A percentile compares a stretch with the other conserved stretches of the same genome.
These are phyloP conservation scores for Cadophora luteo-olivacea DNA, from an alignment of 2,329 filamentous ascomycete species.

Conservation along the genomic window DNA sequence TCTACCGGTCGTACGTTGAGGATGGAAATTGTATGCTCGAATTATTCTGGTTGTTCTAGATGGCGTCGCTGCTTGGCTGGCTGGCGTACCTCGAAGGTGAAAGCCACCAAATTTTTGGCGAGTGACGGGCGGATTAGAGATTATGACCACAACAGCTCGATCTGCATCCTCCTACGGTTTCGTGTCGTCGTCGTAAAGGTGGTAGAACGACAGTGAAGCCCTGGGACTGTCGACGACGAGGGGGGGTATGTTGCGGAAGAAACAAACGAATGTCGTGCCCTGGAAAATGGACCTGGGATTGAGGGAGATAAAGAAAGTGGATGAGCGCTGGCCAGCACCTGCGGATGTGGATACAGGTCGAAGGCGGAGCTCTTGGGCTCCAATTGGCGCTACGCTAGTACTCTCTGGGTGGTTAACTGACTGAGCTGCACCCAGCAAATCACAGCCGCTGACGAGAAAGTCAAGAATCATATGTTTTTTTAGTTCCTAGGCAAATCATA, in stretches of 20 bases:
- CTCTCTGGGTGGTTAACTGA: background rate
- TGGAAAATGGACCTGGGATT: constrained; percentile 10
- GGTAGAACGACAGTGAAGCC: constrained; percentile 19
- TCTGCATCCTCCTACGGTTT: background rate
- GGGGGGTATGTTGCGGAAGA: background rate
- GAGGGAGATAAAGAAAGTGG: constrained; percentile 28
- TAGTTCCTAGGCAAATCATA: background rate
- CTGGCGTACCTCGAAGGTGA: background rate
- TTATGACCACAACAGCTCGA: background rate
- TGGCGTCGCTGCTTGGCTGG: background rate
- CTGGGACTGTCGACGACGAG: constrained; percentile 11
- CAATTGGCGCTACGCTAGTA: constrained; percentile 6
- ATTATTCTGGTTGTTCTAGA: background rate
- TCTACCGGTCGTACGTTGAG: background rate
- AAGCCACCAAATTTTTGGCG: background rate
- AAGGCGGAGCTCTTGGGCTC: constrained; percentile 14
- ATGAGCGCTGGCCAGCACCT: constrained; percentile 11
- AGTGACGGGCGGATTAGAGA: constrained; percentile 3
- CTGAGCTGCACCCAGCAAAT: constrained; percentile 4
- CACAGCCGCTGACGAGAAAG: constrained; percentile 7
- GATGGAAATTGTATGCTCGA: constrained; percentile 6
- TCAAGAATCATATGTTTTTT: constrained; percentile 1
- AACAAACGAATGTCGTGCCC: constrained; percentile 27
- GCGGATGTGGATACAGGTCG: background rate
- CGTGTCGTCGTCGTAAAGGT: background rate